Evolutionary conservation across 768 basidiomycete genomes (phyloP).

Genomic region (Russula earlei): DNA sequence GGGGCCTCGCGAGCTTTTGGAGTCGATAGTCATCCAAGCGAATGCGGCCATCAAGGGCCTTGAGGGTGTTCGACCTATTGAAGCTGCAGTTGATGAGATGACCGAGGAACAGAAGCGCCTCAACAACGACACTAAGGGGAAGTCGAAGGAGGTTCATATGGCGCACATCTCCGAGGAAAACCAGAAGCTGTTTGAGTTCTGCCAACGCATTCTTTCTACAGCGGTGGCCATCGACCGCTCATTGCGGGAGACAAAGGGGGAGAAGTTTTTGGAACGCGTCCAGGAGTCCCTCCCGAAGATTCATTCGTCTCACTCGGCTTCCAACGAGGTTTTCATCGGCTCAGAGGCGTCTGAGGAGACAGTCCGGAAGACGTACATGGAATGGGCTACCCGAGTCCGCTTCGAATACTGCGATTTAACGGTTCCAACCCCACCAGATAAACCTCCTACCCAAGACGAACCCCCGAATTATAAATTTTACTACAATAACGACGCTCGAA

Average conservation of each 20-base stretch:
- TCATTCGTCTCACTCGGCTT: conserved; percentile 35
- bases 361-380: conserved; percentile 58
- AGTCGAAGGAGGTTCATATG: conserved; percentile 45
- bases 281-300: conserved; percentile 71
- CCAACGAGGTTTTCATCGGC: conserved; percentile 33
- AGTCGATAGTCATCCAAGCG: conserved; percentile 87
- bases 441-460: conserved; percentile 37
- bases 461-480: conserved; percentile 73
- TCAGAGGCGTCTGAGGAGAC: conserved; percentile 57
- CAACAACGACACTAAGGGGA: conserved; percentile 57
- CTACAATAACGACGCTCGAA: conserved; percentile 74
- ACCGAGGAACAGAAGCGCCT: conserved; percentile 88
- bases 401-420: conserved; percentile 92
- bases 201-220: conserved; percentile 75
- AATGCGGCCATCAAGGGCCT: conserved; percentile 85
- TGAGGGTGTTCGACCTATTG: conserved; percentile 50
- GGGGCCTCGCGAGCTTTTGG: conserved; percentile 84
- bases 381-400: conserved; percentile 74
- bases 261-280: conserved; percentile 72
- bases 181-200: conserved; percentile 68
- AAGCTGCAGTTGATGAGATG: conserved; percentile 46
- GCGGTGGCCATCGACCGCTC: conserved; percentile 82
- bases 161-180: conserved; percentile 58
- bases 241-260: conserved; percentile 81
- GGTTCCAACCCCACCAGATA: conserved; percentile 28